These are phyloP conservation scores for Mucor indicus DNA, from an alignment of 371 early-diverging fungal genomes.

Conservation along the genomic window DNA sequence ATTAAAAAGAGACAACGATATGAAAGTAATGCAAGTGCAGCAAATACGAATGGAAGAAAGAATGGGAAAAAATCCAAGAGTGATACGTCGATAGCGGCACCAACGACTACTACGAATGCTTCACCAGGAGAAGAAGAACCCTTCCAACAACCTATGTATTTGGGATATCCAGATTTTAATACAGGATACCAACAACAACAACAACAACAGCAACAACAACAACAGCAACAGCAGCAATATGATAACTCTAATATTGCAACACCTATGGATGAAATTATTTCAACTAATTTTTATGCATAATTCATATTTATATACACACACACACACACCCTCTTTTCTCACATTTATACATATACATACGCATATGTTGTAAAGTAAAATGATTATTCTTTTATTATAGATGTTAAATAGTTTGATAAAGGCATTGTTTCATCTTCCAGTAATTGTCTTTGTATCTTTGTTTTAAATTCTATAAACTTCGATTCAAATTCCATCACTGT, in stretches of 20 bases:
- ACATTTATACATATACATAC: no score
- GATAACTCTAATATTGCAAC: background rate
- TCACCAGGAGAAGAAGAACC: constrained; percentile 1
- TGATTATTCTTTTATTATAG: background rate
- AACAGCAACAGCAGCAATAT: background rate
- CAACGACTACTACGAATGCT: background rate
- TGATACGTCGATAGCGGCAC: no score
- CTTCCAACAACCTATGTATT: background rate
- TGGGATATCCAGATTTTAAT: no score
- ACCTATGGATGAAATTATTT: no score
- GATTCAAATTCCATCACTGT: constrained; percentile 77
- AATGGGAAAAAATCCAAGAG: constrained; percentile 9
- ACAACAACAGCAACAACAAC: constrained; percentile 1
- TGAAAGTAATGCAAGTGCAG: constrained; percentile 34
- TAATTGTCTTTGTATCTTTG: constrained; percentile 41
- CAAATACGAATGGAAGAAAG: constrained; percentile 4
- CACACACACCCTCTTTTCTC: no score
- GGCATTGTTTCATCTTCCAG: constrained; percentile 11
- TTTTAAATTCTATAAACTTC: constrained; percentile 61
- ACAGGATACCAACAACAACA: constrained; percentile 4
- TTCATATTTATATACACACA: no score
- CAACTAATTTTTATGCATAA: no score
- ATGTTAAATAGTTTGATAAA: background rate
- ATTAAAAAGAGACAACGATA: constrained; percentile 80
- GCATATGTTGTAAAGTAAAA: no score